Conservation (phyloP, 495 filamentous ascomycete species). For the Penicillium paradoxum region DNA sequence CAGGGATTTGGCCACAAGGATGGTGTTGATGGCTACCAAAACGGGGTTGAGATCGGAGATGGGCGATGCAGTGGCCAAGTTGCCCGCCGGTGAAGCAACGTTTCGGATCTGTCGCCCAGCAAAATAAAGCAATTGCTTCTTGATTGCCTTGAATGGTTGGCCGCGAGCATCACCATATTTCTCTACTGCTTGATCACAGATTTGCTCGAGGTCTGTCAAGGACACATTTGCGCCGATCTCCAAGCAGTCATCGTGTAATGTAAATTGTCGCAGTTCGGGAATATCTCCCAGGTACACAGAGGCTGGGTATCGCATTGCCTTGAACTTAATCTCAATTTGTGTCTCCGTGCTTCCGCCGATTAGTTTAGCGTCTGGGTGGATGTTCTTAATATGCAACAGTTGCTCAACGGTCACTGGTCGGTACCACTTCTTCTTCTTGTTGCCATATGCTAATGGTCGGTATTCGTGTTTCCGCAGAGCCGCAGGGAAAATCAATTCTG, state of each 20-base stretch:
- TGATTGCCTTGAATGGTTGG: conserved; percentile 55
- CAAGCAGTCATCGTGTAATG: conserved; percentile 71
- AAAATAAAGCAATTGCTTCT: conserved; percentile 67
- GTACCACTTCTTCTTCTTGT: conserved; percentile 93
- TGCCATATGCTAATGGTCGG: conserved; percentile 80
- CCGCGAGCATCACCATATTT: conserved; percentile 67
- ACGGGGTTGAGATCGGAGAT: conserved; percentile 97
- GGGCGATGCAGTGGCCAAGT: conserved; percentile 89
- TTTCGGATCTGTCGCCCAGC: conserved; percentile 95
- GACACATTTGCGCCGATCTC: conserved; percentile 90
- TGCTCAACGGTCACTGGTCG: conserved; percentile 83
- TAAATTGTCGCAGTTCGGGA: conserved; percentile 73
- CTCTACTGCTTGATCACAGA: conserved; percentile 68
- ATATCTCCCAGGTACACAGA: conserved; percentile 96
- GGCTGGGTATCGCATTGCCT: conserved; percentile 80
- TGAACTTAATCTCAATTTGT: conserved; percentile 98
- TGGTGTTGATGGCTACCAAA: conserved; percentile 79
- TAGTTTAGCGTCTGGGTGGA: conserved; percentile 81
- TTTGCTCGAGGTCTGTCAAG: conserved; percentile 64
- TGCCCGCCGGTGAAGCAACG: conserved; percentile 93
- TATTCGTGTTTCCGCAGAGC: conserved; percentile 74
- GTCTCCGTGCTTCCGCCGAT: conserved; percentile 96
- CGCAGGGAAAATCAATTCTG: conserved; percentile 92
- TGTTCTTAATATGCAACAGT: conserved; percentile 82
- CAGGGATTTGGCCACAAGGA: conserved; percentile 70